Evolutionary conservation across 768 basidiomycete species (phyloP), one percentile per base, ranked within the genome.

Genomic region (Suillus clintonianus): DNA sequence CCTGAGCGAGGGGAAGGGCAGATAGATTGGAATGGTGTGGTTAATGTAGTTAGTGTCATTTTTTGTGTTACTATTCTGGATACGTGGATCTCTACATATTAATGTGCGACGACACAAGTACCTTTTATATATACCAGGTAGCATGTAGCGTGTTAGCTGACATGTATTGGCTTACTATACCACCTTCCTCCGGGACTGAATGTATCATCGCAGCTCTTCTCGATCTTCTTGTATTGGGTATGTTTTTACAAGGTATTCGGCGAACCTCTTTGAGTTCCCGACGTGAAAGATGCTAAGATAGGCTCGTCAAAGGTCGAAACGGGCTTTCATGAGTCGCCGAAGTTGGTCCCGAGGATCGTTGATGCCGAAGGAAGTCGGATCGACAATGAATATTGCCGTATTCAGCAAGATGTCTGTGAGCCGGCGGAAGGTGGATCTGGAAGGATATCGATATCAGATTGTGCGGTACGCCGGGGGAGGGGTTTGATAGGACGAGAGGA

Each of bases 401-500:
- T 5, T 45, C n/a, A n/a, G n/a, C n/a, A n/a, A n/a, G n/a, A n/a
- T 39, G 9, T 10, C 36, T 37, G 22, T 47, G 22, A 39, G 37
- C 55, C 36, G 22, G 36, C 36, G 6, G 55, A 56, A 39, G 36
- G 55, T 56, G 15, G 15, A 56, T 39, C 55, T 1, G 24, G 27
- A 60, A 81, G 59, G n/a, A 78, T 72, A 4, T 77, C 73, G 39
- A 79, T 74, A 41, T 74, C 68, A 5, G 78, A 69, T 59, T 65
- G 64, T 58, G 64, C 6, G 59, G 62, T n/a, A 66, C 65, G 47
- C 83, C 74, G 76, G 10, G 84, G 85, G 39, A 86, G 77, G 32
- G 85, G 83, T 65, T 76, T 83, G 62, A 83, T 80, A 37, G 76
- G 75, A 34, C 85, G 77, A 1, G 82, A 79, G 27, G 74, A 69